Evolutionary conservation across 2,329 filamentous ascomycete species (phyloP).

Genomic region (Xylariaceae sp.): DNA sequence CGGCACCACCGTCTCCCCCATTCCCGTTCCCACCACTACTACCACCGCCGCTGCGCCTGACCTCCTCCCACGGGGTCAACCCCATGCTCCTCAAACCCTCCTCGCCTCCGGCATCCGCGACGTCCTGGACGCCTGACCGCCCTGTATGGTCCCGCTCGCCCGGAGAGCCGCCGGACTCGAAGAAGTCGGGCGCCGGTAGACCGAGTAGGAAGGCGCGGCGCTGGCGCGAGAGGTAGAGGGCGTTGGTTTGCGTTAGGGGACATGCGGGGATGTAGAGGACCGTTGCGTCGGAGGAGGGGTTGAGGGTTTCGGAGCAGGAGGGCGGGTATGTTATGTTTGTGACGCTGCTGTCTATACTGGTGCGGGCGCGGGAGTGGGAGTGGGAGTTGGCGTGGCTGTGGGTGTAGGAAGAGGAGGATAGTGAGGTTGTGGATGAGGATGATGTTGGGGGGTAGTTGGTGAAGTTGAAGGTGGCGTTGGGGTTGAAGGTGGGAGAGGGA

Average conservation of each 20-base stretch:
- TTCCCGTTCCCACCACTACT: not conserved
- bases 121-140: conserved; percentile 51
- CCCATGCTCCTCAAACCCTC: conserved; percentile 53
- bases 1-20: too few species aligned
- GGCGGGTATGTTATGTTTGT: too few species aligned
- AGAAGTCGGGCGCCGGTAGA: conserved; percentile 70
- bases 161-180: conserved; percentile 31
- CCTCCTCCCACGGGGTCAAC: conserved; percentile 45
- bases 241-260: conserved; percentile 78
- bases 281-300: conserved; percentile 70
- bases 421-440: not conserved
- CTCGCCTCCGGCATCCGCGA: conserved; percentile 45
- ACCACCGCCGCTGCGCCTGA: not conserved
- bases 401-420: not conserved
- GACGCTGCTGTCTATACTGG: not conserved
- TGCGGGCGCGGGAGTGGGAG: not conserved
- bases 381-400: not conserved
- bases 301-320: not conserved
- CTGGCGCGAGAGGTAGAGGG: conserved; percentile 73
- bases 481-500: not conserved
- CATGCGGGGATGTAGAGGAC: conserved; percentile 87
- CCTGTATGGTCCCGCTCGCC: conserved; percentile 66
- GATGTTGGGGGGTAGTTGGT: not conserved
- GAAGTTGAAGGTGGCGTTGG: not conserved
- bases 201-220: conserved; percentile 72